A percentile compares a stretch with the other conserved stretches of the same genome.
These are phyloP conservation scores for Fonsecaea erecta DNA, from an alignment of 2,329 filamentous ascomycete genomes.

Conservation along the genomic window DNA sequence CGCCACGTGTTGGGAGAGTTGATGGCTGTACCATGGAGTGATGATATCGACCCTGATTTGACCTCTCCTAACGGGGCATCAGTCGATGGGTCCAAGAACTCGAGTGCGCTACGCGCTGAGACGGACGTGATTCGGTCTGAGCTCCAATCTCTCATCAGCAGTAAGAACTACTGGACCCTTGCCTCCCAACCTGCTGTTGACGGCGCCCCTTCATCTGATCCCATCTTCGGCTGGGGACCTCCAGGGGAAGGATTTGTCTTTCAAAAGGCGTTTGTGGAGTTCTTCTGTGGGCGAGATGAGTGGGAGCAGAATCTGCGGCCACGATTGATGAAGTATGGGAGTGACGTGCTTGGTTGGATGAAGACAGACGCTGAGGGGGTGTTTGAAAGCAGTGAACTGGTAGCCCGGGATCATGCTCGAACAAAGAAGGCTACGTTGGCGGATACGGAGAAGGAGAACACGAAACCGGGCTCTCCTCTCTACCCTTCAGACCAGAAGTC, in stretches of 20 bases:
- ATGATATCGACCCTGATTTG: slow-evolving; percentile 64
- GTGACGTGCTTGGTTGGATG: slow-evolving; percentile 80
- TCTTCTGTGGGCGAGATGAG: slow-evolving; percentile 79
- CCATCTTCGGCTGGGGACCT: slow-evolving; percentile 91
- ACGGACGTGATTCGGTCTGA: slow-evolving; percentile 78
- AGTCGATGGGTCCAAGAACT: slow-evolving; percentile 31
- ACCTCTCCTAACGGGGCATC: background rate
- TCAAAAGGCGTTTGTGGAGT: slow-evolving; percentile 97
- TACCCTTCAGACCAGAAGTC: background rate
- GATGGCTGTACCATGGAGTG: slow-evolving; percentile 87
- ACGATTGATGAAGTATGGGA: slow-evolving; percentile 63
- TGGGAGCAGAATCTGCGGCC: slow-evolving; percentile 68
- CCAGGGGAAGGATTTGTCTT: slow-evolving; percentile 86
- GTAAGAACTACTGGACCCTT: slow-evolving; percentile 91
- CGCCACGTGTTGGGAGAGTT: slow-evolving; percentile 80
- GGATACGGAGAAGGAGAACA: background rate
- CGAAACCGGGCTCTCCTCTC: background rate
- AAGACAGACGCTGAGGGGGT: slow-evolving; percentile 79
- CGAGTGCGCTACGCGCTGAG: slow-evolving; percentile 69
- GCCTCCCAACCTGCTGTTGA: slow-evolving; percentile 95
- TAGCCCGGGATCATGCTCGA: background rate
- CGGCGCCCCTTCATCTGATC: slow-evolving; percentile 74
- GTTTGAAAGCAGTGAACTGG: slow-evolving; percentile 62
- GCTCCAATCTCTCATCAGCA: slow-evolving; percentile 74
- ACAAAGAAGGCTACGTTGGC: background rate